Base-by-base conservation (phyloP, 78 protist genomes). In the Dictyostelium brefeldianum region DNA sequence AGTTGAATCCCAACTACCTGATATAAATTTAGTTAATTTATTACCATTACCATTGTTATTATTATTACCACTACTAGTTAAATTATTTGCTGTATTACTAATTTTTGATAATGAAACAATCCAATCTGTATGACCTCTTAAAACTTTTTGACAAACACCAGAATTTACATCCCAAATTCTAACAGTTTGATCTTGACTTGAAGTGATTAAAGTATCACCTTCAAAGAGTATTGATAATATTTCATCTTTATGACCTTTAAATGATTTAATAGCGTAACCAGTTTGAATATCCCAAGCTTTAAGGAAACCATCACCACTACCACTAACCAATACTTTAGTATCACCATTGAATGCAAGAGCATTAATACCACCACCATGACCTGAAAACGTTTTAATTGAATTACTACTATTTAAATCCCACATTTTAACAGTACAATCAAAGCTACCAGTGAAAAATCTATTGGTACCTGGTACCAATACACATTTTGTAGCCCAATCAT, bases 181-280 rank as follows among this genome's bases (percentile, higher is more conserved):
- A 15, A 91, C 36, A 27, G 95, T 91, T 67, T 81, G 90, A 47
- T 91, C 95, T 15, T 70, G 84, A 12, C 90, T 70, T 3, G 57
- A 53, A 14, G 83, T 74, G 20, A 91, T 79, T 4, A 91, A 12
- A 25, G 74, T 50, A 7, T 91, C 95, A 41, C 78, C 95, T 25
- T 64, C 85, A 65, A n/a, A 75, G 43, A 83, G 90, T 2, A 91
- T n/a, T 4, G 87, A 71, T 27, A 79, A 36, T 5, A 91, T 47
- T 50, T 91, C 95, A 67, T 91, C 95, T 3, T 81, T 80, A 77
- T 91, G 95, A 25, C 95, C 95, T 56, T 79, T 91, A 78, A 79
- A 79, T 2, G 80, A 59, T 22, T 70, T 53, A 4, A n/a, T 29
- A 14, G 75, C 57, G 48, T 27, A 29, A 22, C 95, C 95, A n/a